phyloP scores from a whole-genome alignment of 177 flowering plant genomes.

The Vitis hybrid region DNA sequence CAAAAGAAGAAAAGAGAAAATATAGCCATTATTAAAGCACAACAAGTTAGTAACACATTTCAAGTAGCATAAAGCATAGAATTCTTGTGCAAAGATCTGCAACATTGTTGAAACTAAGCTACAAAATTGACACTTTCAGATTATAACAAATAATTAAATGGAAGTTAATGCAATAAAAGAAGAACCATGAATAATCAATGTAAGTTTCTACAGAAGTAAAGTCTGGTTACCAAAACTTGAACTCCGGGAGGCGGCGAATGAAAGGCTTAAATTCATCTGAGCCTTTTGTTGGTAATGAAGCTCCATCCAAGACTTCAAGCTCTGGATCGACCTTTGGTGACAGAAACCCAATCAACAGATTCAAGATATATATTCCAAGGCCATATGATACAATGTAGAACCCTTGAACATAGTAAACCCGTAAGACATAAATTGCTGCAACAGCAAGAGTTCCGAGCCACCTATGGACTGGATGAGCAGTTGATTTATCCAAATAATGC shows the following conservation, averaged over 20 bases:
- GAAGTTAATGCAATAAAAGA: no score
- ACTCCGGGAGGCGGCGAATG: slow-evolving; percentile 78
- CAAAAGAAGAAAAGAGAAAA: no score
- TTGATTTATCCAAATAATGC: slow-evolving; percentile 61
- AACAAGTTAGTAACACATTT: no score
- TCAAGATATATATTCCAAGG: slow-evolving; percentile 61
- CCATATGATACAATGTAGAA: slow-evolving; percentile 68
- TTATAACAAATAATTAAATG: no score
- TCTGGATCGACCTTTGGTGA: slow-evolving; percentile 79
- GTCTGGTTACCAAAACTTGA: slow-evolving; percentile 64
- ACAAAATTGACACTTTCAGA: no score
- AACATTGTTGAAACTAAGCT: no score
- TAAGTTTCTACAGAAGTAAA: neutral
- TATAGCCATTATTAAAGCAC: no score
- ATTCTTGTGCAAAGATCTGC: no score
- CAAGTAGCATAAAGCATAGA: no score
- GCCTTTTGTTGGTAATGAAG: slow-evolving; percentile 62
- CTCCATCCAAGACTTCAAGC: slow-evolving; percentile 60
- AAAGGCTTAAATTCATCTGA: slow-evolving; percentile 81
- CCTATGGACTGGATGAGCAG: slow-evolving; percentile 54
- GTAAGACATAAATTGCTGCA: slow-evolving; percentile 43
- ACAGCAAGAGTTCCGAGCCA: slow-evolving; percentile 63
- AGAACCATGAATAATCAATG: no score
- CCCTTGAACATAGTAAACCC: slow-evolving; percentile 62
- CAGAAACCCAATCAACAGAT: slow-evolving; percentile 73